A percentile compares a stretch with the other conserved stretches of the same genome.
phyloP scores from a whole-genome alignment of 2,329 filamentous ascomycete genomes.

The Elsinoe necatrix region DNA sequence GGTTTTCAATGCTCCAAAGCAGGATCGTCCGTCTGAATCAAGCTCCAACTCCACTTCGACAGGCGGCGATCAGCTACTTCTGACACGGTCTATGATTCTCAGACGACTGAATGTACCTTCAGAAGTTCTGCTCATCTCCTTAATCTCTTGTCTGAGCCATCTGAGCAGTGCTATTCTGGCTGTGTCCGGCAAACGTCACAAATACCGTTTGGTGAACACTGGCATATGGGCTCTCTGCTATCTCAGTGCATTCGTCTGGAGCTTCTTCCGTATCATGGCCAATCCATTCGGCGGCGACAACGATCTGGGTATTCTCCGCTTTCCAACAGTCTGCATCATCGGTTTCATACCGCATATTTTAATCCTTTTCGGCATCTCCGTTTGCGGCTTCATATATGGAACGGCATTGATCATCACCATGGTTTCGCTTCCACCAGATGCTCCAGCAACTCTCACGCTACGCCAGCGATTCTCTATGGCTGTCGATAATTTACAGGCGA shows the following conservation, averaged over 20 bases:
- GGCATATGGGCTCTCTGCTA: conserved; percentile 85
- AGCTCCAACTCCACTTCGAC: conserved; percentile 20
- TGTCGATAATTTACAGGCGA: conserved; percentile 85
- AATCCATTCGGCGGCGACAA: conserved; percentile 45
- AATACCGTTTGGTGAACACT: conserved; percentile 75
- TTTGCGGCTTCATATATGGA: conserved; percentile 69
- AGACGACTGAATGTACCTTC: conserved; percentile 78
- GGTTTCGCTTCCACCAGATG: conserved; percentile 51
- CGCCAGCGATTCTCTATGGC: conserved; percentile 59
- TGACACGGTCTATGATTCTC: conserved; percentile 60
- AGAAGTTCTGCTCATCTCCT: conserved; percentile 75
- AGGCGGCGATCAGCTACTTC: conserved; percentile 24
- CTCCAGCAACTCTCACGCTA: conserved; percentile 38
- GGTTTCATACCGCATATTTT: conserved; percentile 92
- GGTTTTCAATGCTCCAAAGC: conserved; percentile 49
- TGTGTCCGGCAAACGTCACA: conserved; percentile 68
- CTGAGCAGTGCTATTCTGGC: conserved; percentile 76
- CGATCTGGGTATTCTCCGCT: conserved; percentile 66
- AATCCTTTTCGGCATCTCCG: conserved; percentile 67
- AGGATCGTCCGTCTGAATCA: conserved; percentile 26
- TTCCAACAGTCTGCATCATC: conserved; percentile 89
- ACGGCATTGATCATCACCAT: conserved; percentile 70
- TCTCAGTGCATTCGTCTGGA: conserved; percentile 76
- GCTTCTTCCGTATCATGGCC: conserved; percentile 44
- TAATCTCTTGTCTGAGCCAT: conserved; percentile 85